Percentiles rank a stretch among this genome's conserved stretches.
Evolutionary conservation across 2,329 filamentous ascomycete genomes (phyloP).

Genomic region (Pseudogymnoascus verrucosus): DNA sequence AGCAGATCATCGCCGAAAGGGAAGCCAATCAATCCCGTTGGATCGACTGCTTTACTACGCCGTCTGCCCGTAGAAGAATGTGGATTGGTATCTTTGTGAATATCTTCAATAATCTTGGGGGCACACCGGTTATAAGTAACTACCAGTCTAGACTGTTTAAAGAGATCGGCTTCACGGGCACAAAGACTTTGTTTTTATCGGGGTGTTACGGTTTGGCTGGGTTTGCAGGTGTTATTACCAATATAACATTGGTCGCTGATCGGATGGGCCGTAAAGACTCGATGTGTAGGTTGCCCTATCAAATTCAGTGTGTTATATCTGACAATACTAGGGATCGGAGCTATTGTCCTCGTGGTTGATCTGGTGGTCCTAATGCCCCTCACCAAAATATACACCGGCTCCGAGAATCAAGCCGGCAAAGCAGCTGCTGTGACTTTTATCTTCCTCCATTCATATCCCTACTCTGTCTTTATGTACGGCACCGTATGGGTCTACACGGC

Average conservation of each 20-base stretch:
- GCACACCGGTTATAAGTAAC: slow-evolving; percentile 31
- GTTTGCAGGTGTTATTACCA: slow-evolving; percentile 9
- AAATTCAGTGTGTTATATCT: background rate
- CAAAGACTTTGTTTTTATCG: slow-evolving; percentile 10
- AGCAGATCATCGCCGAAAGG: slow-evolving; percentile 12
- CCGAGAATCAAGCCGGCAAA: slow-evolving; percentile 11
- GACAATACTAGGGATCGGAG: background rate
- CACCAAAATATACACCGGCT: slow-evolving; percentile 6
- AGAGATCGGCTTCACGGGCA: slow-evolving; percentile 12
- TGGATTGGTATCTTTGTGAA: slow-evolving; percentile 11
- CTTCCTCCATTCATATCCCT: slow-evolving; percentile 13
- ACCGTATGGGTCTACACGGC: slow-evolving; percentile 48
- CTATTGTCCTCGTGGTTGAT: background rate
- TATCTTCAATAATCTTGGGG: slow-evolving; percentile 25
- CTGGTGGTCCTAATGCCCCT: slow-evolving; percentile 3
- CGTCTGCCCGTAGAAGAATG: slow-evolving; percentile 10
- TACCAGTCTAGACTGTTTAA: slow-evolving; percentile 13
- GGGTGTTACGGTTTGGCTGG: slow-evolving; percentile 14
- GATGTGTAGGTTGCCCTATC: background rate
- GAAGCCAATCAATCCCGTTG: slow-evolving; percentile 9
- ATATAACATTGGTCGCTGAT: slow-evolving; percentile 21
- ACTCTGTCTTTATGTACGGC: slow-evolving; percentile 14
- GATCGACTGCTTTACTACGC: slow-evolving; percentile 16
- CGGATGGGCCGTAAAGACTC: background rate
- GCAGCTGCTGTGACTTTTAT: slow-evolving; percentile 14